A percentile compares a stretch with the other conserved stretches of the same genome.
Evolutionary conservation across 495 filamentous ascomycete genomes (phyloP).

Genomic region (Filosporella fistucella): DNA sequence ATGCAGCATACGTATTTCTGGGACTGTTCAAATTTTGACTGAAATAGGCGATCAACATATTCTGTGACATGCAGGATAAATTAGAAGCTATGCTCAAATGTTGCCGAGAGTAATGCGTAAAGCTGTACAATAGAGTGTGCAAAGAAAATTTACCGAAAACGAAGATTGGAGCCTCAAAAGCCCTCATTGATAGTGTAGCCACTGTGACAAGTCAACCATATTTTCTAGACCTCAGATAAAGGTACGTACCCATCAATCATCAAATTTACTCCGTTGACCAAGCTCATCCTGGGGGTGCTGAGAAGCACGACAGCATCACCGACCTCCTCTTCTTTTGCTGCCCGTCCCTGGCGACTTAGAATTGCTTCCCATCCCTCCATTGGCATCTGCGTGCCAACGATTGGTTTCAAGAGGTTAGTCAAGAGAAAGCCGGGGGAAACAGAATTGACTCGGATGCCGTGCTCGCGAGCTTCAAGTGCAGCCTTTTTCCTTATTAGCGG

Average conservation of each 20-base stretch:
- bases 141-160: no score
- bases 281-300: conserved; percentile 7
- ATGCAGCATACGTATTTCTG: neutral
- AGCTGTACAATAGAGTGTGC: no score
- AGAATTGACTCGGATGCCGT: conserved; percentile 22
- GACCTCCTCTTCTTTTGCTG: conserved; percentile 6
- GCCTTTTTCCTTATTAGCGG: neutral
- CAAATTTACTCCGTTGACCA: conserved; percentile 12
- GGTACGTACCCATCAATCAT: conserved; percentile 11
- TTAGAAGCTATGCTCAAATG: conserved; percentile 45
- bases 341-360: conserved; percentile 2
- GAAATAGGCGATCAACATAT: conserved; percentile 50
- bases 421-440: conserved; percentile 19
- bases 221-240: neutral
- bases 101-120: no score
- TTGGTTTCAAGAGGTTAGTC: neutral
- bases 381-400: neutral
- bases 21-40: conserved; percentile 8
- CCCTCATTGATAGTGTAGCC: conserved; percentile 9
- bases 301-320: conserved; percentile 9
- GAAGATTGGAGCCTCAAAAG: no score
- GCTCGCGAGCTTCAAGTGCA: conserved; percentile 20
- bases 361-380: neutral
- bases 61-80: conserved; percentile 53
- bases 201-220: neutral